Conservation (phyloP, 192 early-diverging fungal genomes). For the Spizellomyces sp. region DNA sequence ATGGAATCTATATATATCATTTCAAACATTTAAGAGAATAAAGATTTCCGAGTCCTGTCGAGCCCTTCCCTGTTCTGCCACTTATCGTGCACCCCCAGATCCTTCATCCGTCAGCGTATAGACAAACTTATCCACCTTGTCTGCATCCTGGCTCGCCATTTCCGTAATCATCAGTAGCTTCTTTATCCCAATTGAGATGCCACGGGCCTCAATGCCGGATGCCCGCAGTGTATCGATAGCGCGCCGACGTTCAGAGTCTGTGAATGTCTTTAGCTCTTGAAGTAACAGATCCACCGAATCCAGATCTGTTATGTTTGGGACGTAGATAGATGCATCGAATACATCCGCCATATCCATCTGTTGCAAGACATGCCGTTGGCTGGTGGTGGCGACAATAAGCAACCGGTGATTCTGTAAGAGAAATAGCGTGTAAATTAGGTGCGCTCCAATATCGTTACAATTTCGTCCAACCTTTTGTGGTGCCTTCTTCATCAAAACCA, state of each 20-base stretch:
- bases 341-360: conserved; percentile 86
- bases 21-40: too few relatives aligned
- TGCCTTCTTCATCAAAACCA: conserved; percentile 89
- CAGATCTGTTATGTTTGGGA: conserved; percentile 76
- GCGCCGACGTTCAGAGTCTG: conserved; percentile 59
- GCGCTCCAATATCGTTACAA: neutral
- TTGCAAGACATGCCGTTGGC: conserved; percentile 73
- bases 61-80: too few relatives aligned
- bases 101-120: conserved; percentile 26
- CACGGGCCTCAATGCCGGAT: conserved; percentile 50
- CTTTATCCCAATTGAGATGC: conserved; percentile 85
- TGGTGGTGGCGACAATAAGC: conserved; percentile 91
- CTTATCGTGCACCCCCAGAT: neutral
- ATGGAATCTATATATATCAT: too few relatives aligned
- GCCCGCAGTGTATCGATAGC: conserved; percentile 58
- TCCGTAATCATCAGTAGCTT: conserved; percentile 88
- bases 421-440: neutral
- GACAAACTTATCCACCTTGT: conserved; percentile 80
- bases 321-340: conserved; percentile 84
- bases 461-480: conserved; percentile 69
- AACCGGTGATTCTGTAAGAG: conserved; percentile 47
- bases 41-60: too few relatives aligned
- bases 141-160: conserved; percentile 85
- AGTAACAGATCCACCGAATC: conserved; percentile 73
- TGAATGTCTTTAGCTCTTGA: conserved; percentile 69